A percentile compares a stretch with the other conserved stretches of the same genome.
phyloP scores from a whole-genome alignment of 345 rosid genomes.

The Gossypium mustelinum region DNA sequence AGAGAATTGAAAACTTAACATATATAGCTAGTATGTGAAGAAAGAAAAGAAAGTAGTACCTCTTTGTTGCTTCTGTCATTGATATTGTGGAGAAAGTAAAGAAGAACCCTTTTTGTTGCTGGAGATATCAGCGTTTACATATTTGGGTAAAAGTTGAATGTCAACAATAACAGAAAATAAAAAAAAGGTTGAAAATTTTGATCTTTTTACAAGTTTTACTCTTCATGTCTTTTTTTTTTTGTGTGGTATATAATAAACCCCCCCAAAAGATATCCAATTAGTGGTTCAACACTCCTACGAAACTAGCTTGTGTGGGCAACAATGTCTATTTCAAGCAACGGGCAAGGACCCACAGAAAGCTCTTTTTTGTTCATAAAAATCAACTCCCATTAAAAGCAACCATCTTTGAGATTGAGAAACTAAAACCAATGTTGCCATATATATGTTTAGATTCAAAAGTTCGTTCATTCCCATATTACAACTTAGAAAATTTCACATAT shows the following conservation, averaged over 20 bases:
- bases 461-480: neutral
- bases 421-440: too few species aligned
- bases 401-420: too few species aligned
- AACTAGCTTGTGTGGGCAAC: neutral
- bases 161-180: too few species aligned
- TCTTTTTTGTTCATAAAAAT: neutral
- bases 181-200: too few species aligned
- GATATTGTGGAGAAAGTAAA: neutral
- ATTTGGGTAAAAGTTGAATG: too few species aligned
- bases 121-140: too few species aligned
- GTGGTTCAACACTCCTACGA: neutral
- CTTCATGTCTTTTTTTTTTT: too few species aligned
- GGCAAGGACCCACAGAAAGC: neutral
- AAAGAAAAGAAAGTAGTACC: neutral
- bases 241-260: too few species aligned
- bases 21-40: neutral
- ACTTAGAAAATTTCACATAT: neutral
- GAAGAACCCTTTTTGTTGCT: neutral
- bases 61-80: conserved; percentile 8
- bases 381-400: too few species aligned
- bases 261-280: too few species aligned
- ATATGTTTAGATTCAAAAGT: neutral
- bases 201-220: too few species aligned
- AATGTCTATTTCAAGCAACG: neutral
- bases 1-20: neutral